phyloP scores from a whole-genome alignment of 768 basidiomycete species.

The Hypholoma fasciculare region DNA sequence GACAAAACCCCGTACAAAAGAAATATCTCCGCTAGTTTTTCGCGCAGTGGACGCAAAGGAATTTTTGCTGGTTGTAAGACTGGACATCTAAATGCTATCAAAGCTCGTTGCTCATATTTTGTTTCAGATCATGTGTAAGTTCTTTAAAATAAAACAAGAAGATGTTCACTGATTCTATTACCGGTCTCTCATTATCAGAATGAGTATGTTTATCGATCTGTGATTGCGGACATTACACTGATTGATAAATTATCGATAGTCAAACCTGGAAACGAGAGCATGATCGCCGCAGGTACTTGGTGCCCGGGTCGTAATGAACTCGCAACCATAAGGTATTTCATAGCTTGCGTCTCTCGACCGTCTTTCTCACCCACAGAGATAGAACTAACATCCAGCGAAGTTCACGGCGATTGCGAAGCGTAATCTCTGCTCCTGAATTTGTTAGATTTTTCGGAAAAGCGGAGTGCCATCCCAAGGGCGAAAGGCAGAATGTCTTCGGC shows the following conservation, averaged over 20 bases:
- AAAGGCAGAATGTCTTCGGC: conserved; percentile 80
- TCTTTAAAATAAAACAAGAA: background rate
- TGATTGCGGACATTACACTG: background rate
- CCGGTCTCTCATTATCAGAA: conserved; percentile 14
- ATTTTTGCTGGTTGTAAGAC: conserved; percentile 83
- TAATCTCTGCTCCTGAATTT: conserved; percentile 72
- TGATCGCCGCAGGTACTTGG: conserved; percentile 83
- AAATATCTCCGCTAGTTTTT: conserved; percentile 79
- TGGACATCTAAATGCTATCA: background rate
- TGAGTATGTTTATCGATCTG: conserved; percentile 22
- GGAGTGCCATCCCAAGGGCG: conserved; percentile 58
- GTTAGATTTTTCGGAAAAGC: conserved; percentile 77
- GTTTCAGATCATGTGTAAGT: conserved; percentile 63
- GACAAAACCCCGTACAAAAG: conserved; percentile 97
- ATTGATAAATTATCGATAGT: conserved; percentile 38
- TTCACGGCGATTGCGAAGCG: conserved; percentile 58
- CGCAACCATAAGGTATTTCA: conserved; percentile 61
- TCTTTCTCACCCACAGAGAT: background rate
- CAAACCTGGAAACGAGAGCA: conserved; percentile 61
- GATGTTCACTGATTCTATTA: background rate
- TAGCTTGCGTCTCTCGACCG: background rate
- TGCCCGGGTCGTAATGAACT: conserved; percentile 80
- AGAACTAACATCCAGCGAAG: conserved; percentile 66
- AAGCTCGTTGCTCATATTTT: background rate
- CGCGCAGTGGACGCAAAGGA: conserved; percentile 88